Percentiles rank a stretch among this genome's conserved stretches.
Evolutionary conservation across 1,139 yeast species (phyloP).

Genomic region (Saccharomycopsis crataegensis): DNA sequence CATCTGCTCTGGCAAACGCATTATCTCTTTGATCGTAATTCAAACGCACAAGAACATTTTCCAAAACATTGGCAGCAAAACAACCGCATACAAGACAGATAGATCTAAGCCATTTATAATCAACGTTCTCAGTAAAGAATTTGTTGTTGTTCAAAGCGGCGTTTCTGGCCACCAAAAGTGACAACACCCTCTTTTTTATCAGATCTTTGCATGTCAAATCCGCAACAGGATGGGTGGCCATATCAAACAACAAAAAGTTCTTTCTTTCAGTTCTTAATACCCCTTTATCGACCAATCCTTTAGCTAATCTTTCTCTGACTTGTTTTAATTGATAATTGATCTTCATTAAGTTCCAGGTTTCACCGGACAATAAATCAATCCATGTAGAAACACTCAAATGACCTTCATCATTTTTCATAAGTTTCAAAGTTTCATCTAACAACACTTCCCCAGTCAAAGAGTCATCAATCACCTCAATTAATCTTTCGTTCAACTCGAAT

Average conservation of each 20-base stretch:
- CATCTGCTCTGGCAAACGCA: constrained; percentile 92
- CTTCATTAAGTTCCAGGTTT: constrained; percentile 95
- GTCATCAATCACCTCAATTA: constrained; percentile 79
- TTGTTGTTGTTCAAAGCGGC: constrained; percentile 37
- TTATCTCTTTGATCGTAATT: constrained; percentile 88
- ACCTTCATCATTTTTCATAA: constrained; percentile 80
- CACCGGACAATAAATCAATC: constrained; percentile 92
- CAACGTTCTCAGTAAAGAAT: constrained; percentile 62
- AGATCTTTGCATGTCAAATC: constrained; percentile 81
- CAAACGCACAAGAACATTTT: constrained; percentile 72
- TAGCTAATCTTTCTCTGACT: constrained; percentile 92
- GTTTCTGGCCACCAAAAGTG: constrained; percentile 64
- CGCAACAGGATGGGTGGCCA: constrained; percentile 97
- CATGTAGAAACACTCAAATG: constrained; percentile 80
- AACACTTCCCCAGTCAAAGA: constrained; percentile 91
- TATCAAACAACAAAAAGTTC: constrained; percentile 87
- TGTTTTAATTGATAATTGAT: constrained; percentile 93
- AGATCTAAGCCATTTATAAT: constrained; percentile 68
- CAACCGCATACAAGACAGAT: constrained; percentile 82
- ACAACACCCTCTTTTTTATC: constrained; percentile 61
- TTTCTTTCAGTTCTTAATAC: constrained; percentile 91
- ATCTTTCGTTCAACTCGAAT: constrained; percentile 78
- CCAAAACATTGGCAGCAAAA: constrained; percentile 93
- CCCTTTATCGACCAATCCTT: constrained; percentile 98
- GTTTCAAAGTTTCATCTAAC: constrained; percentile 83